A percentile compares a stretch with the other conserved stretches of the same genome.
Conservation (phyloP, 495 filamentous ascomycete genomes). For the Durotheca rogersii region DNA sequence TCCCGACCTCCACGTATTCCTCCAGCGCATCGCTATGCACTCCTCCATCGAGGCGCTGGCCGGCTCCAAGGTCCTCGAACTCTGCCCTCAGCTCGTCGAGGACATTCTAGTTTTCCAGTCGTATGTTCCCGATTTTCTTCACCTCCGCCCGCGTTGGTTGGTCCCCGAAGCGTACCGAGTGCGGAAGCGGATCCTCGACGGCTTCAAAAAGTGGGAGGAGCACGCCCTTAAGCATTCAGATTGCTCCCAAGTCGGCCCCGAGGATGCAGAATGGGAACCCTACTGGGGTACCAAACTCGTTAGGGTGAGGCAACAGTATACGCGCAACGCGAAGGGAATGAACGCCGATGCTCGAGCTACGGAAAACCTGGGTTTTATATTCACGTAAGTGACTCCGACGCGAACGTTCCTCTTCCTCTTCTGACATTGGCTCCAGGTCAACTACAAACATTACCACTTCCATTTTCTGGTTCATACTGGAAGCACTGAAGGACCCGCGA, state of each 20-base stretch:
- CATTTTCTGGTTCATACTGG: constrained; percentile 21
- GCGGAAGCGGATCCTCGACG: constrained; percentile 7
- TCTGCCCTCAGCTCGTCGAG: constrained; percentile 18
- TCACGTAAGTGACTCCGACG: constrained; percentile 25
- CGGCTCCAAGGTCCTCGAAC: constrained; percentile 26
- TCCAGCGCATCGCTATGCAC: constrained; percentile 12
- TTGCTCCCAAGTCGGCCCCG: background rate
- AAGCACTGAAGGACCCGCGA: constrained; percentile 9
- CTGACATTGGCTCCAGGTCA: constrained; percentile 9
- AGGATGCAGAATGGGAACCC: constrained; percentile 28
- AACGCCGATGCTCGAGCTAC: constrained; percentile 6
- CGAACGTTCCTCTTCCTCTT: too few species aligned
- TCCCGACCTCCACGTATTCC: constrained; percentile 30
- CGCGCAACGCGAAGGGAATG: constrained; percentile 3
- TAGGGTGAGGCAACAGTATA: constrained; percentile 6
- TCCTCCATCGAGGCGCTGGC: constrained; percentile 30
- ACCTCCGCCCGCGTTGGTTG: constrained; percentile 17
- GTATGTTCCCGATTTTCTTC: constrained; percentile 10
- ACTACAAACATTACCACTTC: constrained; percentile 17
- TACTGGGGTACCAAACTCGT: constrained; percentile 19
- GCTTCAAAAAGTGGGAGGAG: constrained; percentile 12
- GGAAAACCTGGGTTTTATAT: constrained; percentile 26
- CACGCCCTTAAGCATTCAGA: constrained; percentile 17
- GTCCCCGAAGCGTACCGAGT: constrained; percentile 11
- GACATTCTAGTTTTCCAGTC: constrained; percentile 22